Percentiles rank a stretch among this genome's conserved stretches.
Conservation (phyloP, 2,329 filamentous ascomycete species). For the Truncatella angustata region DNA sequence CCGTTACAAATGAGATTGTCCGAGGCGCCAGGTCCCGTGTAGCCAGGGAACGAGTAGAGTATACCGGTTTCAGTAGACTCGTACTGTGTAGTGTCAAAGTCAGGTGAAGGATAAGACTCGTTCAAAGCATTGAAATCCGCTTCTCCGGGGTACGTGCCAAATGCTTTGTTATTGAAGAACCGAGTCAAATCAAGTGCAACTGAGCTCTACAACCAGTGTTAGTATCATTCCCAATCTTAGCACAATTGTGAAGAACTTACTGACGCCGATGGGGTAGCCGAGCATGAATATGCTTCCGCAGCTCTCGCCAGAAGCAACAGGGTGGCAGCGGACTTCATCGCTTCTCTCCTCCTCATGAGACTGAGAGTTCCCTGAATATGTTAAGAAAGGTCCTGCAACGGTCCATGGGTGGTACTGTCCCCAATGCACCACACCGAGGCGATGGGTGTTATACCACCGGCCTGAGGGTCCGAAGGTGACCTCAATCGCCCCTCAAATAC, state of each 20-base stretch:
- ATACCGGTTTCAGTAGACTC: conserved; percentile 39
- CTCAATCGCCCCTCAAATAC: not conserved
- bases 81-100: conserved; percentile 29
- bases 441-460: not conserved
- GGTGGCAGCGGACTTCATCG: not conserved
- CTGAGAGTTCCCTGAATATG: too few species aligned
- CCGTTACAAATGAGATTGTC: conserved; percentile 44
- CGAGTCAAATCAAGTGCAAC: conserved; percentile 29
- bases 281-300: not conserved
- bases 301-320: not conserved
- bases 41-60: conserved; percentile 40
- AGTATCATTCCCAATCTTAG: not conserved
- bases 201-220: conserved; percentile 18
- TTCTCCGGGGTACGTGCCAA: conserved; percentile 42
- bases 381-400: too few species aligned
- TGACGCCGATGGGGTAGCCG: not conserved
- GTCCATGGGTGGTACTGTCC: not conserved
- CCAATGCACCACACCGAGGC: not conserved
- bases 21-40: conserved; percentile 27
- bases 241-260: not conserved
- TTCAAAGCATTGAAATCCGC: conserved; percentile 41
- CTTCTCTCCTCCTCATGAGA: too few species aligned
- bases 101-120: conserved; percentile 39
- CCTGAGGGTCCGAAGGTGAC: not conserved
- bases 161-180: conserved; percentile 47